phyloP scores from a whole-genome alignment of 1,139 yeast species.

The Pichia norvegensis region DNA sequence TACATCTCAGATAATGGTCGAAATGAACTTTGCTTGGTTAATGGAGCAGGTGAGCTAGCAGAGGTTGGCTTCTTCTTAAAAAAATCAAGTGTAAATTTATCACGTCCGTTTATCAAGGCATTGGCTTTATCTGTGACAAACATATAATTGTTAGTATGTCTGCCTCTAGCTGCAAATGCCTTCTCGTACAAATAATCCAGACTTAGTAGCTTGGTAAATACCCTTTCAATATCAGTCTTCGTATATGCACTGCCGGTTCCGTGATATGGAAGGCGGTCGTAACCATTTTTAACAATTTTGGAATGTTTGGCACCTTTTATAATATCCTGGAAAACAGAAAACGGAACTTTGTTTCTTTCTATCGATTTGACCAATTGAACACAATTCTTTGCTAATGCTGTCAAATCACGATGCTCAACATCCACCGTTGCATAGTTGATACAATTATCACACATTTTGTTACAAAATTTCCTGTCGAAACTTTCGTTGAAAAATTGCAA shows the following conservation, averaged over 20 bases:
- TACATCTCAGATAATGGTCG: conserved; percentile 13
- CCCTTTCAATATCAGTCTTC: conserved; percentile 67
- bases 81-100: conserved; percentile 43
- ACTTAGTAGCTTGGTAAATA: conserved; percentile 68
- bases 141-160: conserved; percentile 60
- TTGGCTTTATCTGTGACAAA: conserved; percentile 60
- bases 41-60: neutral
- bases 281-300: conserved; percentile 57
- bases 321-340: conserved; percentile 75
- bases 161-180: conserved; percentile 61
- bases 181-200: conserved; percentile 67
- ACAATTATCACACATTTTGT: conserved; percentile 83
- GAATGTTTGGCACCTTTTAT: conserved; percentile 66
- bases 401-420: conserved; percentile 55
- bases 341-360: conserved; percentile 58
- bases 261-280: conserved; percentile 51
- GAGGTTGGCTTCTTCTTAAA: conserved; percentile 6
- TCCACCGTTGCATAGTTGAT: conserved; percentile 39
- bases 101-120: conserved; percentile 37
- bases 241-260: conserved; percentile 62
- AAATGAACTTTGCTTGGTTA: conserved; percentile 12
- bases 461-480: conserved; percentile 61
- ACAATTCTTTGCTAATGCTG: conserved; percentile 53
- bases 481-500: conserved; percentile 82
- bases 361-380: conserved; percentile 51